Evolutionary conservation across 108 stramenopile genomes (phyloP).

Genomic region (Phaeodactylum tricornutum): DNA sequence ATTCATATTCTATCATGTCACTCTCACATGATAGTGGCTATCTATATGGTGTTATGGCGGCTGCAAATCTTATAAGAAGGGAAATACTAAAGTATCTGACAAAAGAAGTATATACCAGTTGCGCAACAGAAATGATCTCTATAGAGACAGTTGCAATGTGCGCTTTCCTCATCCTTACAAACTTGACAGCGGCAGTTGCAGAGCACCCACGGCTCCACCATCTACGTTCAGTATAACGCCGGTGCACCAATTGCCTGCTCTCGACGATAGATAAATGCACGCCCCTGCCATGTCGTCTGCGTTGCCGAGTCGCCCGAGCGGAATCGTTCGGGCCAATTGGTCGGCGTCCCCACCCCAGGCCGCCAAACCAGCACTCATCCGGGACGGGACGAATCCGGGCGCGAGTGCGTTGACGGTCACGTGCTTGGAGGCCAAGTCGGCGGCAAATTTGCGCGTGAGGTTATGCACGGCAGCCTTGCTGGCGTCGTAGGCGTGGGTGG

Average conservation of each 20-base stretch:
- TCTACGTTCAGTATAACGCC: constrained; percentile 84
- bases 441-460: constrained; percentile 80
- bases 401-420: constrained; percentile 90
- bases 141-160: too few relatives aligned
- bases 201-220: constrained; percentile 78
- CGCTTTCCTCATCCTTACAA: constrained; percentile 21
- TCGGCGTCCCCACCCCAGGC: constrained; percentile 35
- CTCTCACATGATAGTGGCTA: too few relatives aligned
- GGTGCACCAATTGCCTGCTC: constrained; percentile 79
- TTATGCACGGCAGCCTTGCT: constrained; percentile 89
- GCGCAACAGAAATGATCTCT: too few relatives aligned
- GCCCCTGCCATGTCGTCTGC: constrained; percentile 90
- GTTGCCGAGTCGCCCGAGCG: constrained; percentile 76
- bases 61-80: not conserved
- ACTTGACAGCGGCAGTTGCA: constrained; percentile 66
- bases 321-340: constrained; percentile 27
- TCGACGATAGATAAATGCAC: constrained; percentile 65
- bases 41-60: not conserved
- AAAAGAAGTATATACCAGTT: too few relatives aligned
- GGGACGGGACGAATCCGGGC: constrained; percentile 78
- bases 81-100: not conserved
- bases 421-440: constrained; percentile 69
- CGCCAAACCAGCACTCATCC: constrained; percentile 76
- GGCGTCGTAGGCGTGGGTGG: constrained; percentile 91
- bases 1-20: too few relatives aligned